Evolutionary conservation across 768 basidiomycete species (phyloP).

Genomic region (Naganishia onofrii): DNA sequence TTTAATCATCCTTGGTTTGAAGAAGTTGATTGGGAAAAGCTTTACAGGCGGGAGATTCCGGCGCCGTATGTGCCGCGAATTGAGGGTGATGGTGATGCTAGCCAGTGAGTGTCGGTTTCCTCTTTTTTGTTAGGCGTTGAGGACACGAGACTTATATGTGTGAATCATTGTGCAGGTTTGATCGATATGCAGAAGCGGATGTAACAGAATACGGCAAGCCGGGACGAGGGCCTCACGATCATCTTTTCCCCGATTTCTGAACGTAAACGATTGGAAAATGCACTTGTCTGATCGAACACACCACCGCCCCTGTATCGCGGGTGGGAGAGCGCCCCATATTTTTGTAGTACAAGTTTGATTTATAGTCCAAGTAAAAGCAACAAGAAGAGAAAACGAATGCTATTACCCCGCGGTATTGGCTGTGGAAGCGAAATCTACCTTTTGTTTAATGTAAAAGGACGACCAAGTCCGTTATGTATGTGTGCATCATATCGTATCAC

Average conservation of each 20-base stretch:
- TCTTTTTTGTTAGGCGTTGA: not conserved
- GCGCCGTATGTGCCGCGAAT: conserved; percentile 95
- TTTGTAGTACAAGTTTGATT: not conserved
- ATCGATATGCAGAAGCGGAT: conserved; percentile 55
- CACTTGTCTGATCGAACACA: not conserved
- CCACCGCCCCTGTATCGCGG: not conserved
- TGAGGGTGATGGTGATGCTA: conserved; percentile 87
- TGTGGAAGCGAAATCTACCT: conserved; percentile 9
- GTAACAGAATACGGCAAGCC: conserved; percentile 53
- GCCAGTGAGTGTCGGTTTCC: conserved; percentile 55
- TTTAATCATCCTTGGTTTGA: conserved; percentile 62
- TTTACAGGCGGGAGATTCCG: conserved; percentile 79
- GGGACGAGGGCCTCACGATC: conserved; percentile 58
- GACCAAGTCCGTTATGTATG: not conserved
- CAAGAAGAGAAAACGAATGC: not conserved
- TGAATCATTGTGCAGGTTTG: conserved; percentile 47
- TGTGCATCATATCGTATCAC: conserved; percentile 8
- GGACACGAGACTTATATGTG: not conserved
- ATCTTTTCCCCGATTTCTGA: conserved; percentile 69
- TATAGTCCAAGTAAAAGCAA: not conserved
- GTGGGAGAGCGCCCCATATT: not conserved
- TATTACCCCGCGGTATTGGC: not conserved
- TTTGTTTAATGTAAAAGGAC: not conserved
- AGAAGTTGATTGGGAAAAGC: conserved; percentile 85
- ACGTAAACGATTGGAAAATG: not conserved